A percentile compares a stretch with the other conserved stretches of the same genome.
These are phyloP conservation scores for Acacia melanoxylon DNA, from an alignment of 306 rosid species.

Conservation along the genomic window DNA sequence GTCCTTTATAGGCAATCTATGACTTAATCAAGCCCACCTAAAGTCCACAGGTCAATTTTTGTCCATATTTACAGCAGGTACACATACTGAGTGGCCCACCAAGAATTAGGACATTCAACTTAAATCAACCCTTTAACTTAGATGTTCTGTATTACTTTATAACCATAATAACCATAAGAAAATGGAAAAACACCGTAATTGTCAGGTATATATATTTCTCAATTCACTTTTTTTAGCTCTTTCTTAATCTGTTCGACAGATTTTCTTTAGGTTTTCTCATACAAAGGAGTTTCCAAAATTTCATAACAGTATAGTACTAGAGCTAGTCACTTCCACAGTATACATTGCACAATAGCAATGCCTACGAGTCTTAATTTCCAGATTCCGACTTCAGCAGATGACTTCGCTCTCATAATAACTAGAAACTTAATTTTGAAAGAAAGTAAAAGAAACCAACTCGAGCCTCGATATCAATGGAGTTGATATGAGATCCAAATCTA, in stretches of 20 bases:
- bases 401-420: not conserved
- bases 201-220: not conserved
- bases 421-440: not conserved
- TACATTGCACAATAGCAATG: not conserved
- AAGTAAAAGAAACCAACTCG: not conserved
- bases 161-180: not conserved
- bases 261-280: not conserved
- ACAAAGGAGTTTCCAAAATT: not conserved
- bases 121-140: not conserved
- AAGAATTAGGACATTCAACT: constrained; percentile 69
- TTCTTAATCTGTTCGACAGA: not conserved
- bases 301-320: not conserved
- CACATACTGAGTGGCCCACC: constrained; percentile 59
- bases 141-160: not conserved
- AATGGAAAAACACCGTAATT: not conserved
- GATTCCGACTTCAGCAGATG: not conserved
- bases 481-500: constrained; percentile 29
- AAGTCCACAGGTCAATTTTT: constrained; percentile 45
- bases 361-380: not conserved
- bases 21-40: constrained; percentile 58
- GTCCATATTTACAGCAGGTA: constrained; percentile 77
- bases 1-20: constrained; percentile 47
- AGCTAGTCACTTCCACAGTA: constrained; percentile 3
- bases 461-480: not conserved
- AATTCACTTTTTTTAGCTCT: not conserved